A percentile compares a stretch with the other conserved stretches of the same genome.
Evolutionary conservation across 2,329 filamentous ascomycete genomes (phyloP).

Genomic region (Chaetothyriales sp.): DNA sequence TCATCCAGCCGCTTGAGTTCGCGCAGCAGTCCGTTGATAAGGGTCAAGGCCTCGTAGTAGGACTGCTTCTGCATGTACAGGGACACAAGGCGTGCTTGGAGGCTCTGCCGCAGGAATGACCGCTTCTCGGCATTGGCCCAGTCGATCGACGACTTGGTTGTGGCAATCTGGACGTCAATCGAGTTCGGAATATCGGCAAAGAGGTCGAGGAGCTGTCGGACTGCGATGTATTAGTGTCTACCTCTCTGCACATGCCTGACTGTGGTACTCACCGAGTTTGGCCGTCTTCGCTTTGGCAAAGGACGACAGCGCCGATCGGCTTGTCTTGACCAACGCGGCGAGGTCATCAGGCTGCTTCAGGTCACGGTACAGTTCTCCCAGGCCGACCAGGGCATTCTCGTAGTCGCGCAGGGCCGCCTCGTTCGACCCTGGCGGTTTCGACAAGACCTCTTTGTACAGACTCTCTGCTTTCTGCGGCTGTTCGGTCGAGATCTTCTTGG

Average conservation of each 20-base stretch:
- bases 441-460: slow-evolving; percentile 79
- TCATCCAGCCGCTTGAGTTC: slow-evolving; percentile 97
- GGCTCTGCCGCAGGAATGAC: slow-evolving; percentile 92
- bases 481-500: slow-evolving; percentile 65
- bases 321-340: slow-evolving; percentile 77
- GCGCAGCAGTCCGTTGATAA: slow-evolving; percentile 90
- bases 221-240: slow-evolving; percentile 32
- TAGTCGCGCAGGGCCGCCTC: slow-evolving; percentile 84
- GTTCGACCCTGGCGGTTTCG: slow-evolving; percentile 66
- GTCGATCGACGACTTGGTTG: slow-evolving; percentile 98
- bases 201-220: slow-evolving; percentile 90
- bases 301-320: slow-evolving; percentile 77
- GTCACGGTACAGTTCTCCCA: slow-evolving; percentile 88
- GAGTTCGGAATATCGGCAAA: slow-evolving; percentile 89
- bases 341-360: slow-evolving; percentile 65
- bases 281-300: slow-evolving; percentile 99
- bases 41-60: slow-evolving; percentile 89
- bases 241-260: neutral
- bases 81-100: slow-evolving; percentile 84
- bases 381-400: slow-evolving; percentile 69
- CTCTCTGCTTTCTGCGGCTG: slow-evolving; percentile 72
- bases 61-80: slow-evolving; percentile 96
- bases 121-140: slow-evolving; percentile 63
- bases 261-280: slow-evolving; percentile 58
- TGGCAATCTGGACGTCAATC: slow-evolving; percentile 80